Base-by-base conservation (phyloP, 2,329 filamentous ascomycete species). In the Canariomyces notabilis region DNA sequence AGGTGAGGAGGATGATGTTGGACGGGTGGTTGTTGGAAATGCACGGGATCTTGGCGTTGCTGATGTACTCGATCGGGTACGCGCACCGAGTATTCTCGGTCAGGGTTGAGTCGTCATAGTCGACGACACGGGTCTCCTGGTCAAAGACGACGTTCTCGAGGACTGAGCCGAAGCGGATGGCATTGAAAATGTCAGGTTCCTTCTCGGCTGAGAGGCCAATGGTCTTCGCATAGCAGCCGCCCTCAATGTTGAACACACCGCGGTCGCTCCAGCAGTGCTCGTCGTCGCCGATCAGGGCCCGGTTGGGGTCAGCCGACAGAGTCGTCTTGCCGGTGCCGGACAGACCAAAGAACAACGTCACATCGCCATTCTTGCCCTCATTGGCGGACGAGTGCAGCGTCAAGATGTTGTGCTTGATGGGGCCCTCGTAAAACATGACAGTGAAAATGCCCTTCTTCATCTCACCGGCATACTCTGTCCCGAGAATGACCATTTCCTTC, bases 401-500 rank as follows among this genome's bases (percentile, higher is more conserved):
- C 58, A 98, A 76, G 61, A 98, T 91, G 70, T 97, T 94, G 82
- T 98, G 93, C 83, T 96, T 96, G 67, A 98, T 88, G 52, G 93
- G 93, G 90, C 97, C 98, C 78, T 98, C 93, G 77, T 97, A 98
- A 81, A 95, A 98, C 67, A 98, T 83, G 41, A 98, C 89, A 38
- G 93, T 98, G 80, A 98, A 98, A 70, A 98, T 81, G 61, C 93
- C 90, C 78, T 95, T 95, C 77, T 95, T 95, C 87, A 93, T 91
- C 74, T 91, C 87, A 62, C 91, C 91, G 48, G 93, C 93, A 65
- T 98, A 98, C 75, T 98, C 93, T 29, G 93, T 98, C 68, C 93
- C 93, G 48, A 98, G 83, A 67, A 98, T 98, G 59, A 98, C 93
- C 93, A 98, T 98, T 80, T 98, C 93, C 84, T 95, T 96, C 66